Evolutionary conservation across 768 basidiomycete genomes (phyloP).

Genomic region (Roridomyces roridus): DNA sequence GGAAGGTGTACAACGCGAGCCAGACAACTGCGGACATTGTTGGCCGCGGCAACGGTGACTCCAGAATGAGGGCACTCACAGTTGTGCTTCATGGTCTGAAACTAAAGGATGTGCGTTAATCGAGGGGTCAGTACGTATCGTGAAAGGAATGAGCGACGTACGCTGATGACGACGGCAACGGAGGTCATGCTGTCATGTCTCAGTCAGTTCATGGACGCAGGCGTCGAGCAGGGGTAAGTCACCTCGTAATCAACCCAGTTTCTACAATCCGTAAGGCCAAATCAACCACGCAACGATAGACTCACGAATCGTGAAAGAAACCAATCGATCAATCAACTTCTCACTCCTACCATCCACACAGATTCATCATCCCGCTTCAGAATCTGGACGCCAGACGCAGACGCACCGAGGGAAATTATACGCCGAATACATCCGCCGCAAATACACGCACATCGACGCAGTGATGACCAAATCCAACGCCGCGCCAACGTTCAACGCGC

Average conservation of each 20-base stretch:
- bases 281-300: not conserved
- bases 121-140: not conserved
- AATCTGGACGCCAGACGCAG: not conserved
- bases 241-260: constrained; percentile 26
- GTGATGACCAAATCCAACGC: constrained; percentile 39
- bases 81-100: constrained; percentile 24
- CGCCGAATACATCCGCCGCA: constrained; percentile 23
- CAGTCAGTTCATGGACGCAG: no score
- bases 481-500: constrained; percentile 34
- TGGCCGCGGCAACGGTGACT: no score
- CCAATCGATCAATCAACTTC: constrained; percentile 33
- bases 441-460: constrained; percentile 37
- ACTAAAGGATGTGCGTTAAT: constrained; percentile 21
- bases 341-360: constrained; percentile 21
- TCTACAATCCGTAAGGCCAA: constrained; percentile 26
- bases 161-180: not conserved
- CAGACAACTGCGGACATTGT: no score
- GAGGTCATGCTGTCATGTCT: not conserved
- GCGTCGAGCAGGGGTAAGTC: no score
- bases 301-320: constrained; percentile 24
- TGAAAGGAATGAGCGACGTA: not conserved
- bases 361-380: not conserved
- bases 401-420: constrained; percentile 29
- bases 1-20: constrained; percentile 36
- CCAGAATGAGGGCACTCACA: constrained; percentile 10